A percentile compares a stretch with the other conserved stretches of the same genome.
Conservation (phyloP, 306 rosid species). For the Calophaca sinica region DNA sequence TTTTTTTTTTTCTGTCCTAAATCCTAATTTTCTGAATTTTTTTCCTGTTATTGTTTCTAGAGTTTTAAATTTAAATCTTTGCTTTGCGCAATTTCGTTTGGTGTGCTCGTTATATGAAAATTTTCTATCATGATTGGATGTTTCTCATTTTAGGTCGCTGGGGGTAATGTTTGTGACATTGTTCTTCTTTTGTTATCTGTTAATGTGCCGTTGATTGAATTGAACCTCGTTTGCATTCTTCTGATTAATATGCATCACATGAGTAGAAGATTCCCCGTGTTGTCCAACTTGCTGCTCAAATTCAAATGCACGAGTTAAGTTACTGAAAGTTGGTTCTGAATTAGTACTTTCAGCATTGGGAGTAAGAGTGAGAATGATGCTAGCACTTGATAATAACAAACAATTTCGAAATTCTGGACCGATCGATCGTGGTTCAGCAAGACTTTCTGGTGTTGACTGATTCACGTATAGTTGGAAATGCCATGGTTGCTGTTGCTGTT, state of each 20-base stretch:
- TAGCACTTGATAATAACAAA: neutral
- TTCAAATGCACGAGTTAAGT: slow-evolving; percentile 9
- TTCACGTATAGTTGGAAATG: neutral
- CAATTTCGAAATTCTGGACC: slow-evolving; percentile 1
- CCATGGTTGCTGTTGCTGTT: neutral
- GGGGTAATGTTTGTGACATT: neutral
- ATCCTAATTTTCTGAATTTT: neutral
- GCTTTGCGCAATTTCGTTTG: slow-evolving; percentile 3
- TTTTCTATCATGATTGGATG: slow-evolving; percentile 6
- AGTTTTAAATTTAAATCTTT: slow-evolving; percentile 6
- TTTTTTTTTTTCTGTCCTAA: neutral
- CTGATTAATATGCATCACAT: slow-evolving; percentile 2
- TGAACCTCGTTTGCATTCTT: slow-evolving; percentile 30
- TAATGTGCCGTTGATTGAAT: neutral
- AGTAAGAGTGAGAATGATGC: neutral
- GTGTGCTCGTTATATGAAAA: neutral
- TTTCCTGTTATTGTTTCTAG: neutral
- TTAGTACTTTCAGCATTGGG: neutral
- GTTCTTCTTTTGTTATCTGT: slow-evolving; percentile 4
- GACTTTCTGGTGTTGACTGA: neutral
- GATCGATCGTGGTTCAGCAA: neutral
- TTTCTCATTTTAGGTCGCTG: slow-evolving; percentile 31
- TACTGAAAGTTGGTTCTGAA: slow-evolving; percentile 21
- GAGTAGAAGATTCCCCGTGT: neutral
- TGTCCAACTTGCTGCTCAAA: too few relatives aligned